Conservation (phyloP, 148 eudicot genomes). For the Spergularia bocconei region DNA sequence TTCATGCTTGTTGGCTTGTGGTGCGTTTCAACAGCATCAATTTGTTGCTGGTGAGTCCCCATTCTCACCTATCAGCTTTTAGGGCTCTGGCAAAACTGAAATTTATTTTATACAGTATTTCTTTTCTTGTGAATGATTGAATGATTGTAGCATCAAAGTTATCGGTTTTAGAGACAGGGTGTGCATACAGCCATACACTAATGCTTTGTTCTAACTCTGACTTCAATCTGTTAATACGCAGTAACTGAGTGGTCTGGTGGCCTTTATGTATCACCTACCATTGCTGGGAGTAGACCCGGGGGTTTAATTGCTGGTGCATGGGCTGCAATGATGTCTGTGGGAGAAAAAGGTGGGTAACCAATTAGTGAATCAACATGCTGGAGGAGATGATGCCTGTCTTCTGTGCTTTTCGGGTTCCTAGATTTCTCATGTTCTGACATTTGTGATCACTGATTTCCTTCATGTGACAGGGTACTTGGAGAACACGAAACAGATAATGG, state of each 20-base stretch:
- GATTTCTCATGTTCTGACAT: background rate
- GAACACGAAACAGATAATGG: conserved; percentile 86
- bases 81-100: background rate
- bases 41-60: conserved; percentile 91
- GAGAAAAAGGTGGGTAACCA: conserved; percentile 63
- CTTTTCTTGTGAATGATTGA: background rate
- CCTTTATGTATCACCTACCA: conserved; percentile 91
- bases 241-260: conserved; percentile 99
- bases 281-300: conserved; percentile 99
- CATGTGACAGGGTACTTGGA: conserved; percentile 67
- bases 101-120: background rate
- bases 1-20: conserved; percentile 25
- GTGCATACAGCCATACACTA: background rate
- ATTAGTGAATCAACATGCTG: too few species aligned
- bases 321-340: conserved; percentile 96
- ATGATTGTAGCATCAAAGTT: conserved; percentile 1
- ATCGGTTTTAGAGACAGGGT: background rate
- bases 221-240: conserved; percentile 34
- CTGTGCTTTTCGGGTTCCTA: background rate
- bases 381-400: background rate
- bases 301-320: conserved; percentile 96
- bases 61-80: background rate
- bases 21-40: conserved; percentile 67
- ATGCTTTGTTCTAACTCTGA: background rate
- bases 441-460: background rate